phyloP scores from a whole-genome alignment of 352 stramenopile species.

The Phytophthora idaei region DNA sequence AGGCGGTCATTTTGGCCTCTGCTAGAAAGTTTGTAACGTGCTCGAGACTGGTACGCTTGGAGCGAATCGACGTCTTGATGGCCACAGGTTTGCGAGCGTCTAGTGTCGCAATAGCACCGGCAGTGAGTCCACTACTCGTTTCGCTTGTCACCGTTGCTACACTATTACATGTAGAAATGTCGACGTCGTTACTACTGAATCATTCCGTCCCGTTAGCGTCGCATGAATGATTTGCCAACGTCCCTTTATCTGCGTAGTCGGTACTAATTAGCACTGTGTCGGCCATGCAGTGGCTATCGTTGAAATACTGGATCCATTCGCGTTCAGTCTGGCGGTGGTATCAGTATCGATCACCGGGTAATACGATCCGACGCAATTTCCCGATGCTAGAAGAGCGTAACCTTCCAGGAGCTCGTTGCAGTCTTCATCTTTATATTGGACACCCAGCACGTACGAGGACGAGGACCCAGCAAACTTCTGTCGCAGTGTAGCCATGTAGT shows the following conservation, averaged over 20 bases:
- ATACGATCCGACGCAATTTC: slow-evolving; percentile 6
- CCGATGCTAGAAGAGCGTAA: slow-evolving; percentile 3
- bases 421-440: background rate
- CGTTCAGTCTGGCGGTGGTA: too few species aligned
- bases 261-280: background rate
- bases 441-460: slow-evolving; percentile 7
- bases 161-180: background rate
- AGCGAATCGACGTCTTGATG: background rate
- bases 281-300: background rate
- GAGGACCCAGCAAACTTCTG: slow-evolving; percentile 12
- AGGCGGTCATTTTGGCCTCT: slow-evolving; percentile 29
- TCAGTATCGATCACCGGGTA: too few species aligned
- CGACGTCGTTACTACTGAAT: background rate
- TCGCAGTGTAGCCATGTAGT: slow-evolving; percentile 10
- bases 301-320: background rate
- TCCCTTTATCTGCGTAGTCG: too few species aligned
- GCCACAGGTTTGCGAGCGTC: background rate
- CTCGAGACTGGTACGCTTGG: background rate
- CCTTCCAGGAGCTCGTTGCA: slow-evolving; percentile 3
- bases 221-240: too few species aligned
- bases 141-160: background rate
- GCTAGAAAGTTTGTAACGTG: background rate
- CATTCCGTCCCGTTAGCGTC: background rate
- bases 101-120: background rate
- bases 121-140: background rate